Evolutionary conservation across 1,139 yeast species (phyloP).

Genomic region (Meyerozyma smithsonii): DNA sequence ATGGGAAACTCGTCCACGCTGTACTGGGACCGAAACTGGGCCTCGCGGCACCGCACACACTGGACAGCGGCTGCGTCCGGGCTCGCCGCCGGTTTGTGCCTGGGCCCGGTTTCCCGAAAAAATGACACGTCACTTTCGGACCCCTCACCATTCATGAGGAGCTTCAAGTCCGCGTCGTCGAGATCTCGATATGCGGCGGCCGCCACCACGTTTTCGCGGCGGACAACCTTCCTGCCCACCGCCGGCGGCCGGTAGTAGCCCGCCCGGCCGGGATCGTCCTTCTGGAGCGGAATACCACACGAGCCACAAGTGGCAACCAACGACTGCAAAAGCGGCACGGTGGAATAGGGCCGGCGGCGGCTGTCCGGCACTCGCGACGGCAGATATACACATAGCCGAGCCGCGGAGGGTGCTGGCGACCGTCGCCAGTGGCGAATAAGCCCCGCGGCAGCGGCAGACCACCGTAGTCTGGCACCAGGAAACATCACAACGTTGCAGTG

Average conservation of each 20-base stretch:
- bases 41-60: slow-evolving; percentile 57
- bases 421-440: too few relatives aligned
- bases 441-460: too few relatives aligned
- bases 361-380: too few relatives aligned
- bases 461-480: too few relatives aligned
- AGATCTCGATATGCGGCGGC: slow-evolving; percentile 15
- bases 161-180: slow-evolving; percentile 21
- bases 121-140: slow-evolving; percentile 2
- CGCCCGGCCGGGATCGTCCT: slow-evolving; percentile 22
- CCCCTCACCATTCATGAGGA: slow-evolving; percentile 17
- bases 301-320: slow-evolving; percentile 25
- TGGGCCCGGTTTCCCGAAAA: slow-evolving; percentile 1
- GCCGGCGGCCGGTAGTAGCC: slow-evolving; percentile 37
- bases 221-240: slow-evolving; percentile 6
- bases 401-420: too few relatives aligned
- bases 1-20: slow-evolving; percentile 29
- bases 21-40: slow-evolving; percentile 38
- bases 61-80: slow-evolving; percentile 7
- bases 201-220: slow-evolving; percentile 21
- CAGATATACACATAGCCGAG: too few relatives aligned
- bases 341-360: neutral
- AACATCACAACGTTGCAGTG: too few relatives aligned
- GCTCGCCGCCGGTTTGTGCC: neutral
- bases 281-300: slow-evolving; percentile 54
- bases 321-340: slow-evolving; percentile 4